These are phyloP conservation scores for Capsicum baccatum DNA, from an alignment of 257 asterid species.

Conservation along the genomic window DNA sequence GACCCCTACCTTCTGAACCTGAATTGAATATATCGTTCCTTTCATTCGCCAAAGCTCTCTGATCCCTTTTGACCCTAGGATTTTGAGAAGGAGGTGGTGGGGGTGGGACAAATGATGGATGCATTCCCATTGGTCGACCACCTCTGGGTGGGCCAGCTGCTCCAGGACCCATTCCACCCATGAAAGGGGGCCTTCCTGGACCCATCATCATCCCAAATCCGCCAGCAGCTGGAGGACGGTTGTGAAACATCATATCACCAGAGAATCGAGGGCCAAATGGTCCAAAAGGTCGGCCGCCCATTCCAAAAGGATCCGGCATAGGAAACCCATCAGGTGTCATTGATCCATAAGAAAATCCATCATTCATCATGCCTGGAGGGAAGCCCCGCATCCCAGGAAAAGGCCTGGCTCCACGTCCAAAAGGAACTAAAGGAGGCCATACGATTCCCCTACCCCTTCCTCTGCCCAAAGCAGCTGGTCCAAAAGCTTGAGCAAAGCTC, in stretches of 20 bases:
- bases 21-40: conserved; percentile 46
- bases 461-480: conserved; percentile 62
- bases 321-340: conserved; percentile 77
- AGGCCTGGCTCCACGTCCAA: conserved; percentile 71
- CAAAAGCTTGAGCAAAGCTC: conserved; percentile 54
- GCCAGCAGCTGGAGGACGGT: conserved; percentile 63
- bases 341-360: conserved; percentile 34
- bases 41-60: conserved; percentile 46
- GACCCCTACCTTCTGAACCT: conserved; percentile 63
- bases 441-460: conserved; percentile 91
- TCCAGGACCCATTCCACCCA: conserved; percentile 56
- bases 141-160: conserved; percentile 49
- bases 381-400: conserved; percentile 75
- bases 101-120: conserved; percentile 47
- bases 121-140: conserved; percentile 56
- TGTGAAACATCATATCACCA: conserved; percentile 85
- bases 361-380: conserved; percentile 56
- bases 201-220: conserved; percentile 92
- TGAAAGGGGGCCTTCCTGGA: conserved; percentile 76
- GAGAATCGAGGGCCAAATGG: conserved; percentile 70
- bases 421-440: conserved; percentile 90
- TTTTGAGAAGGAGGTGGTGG: conserved; percentile 57
- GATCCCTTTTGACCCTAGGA: conserved; percentile 59
- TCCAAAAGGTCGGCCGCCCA: conserved; percentile 32
- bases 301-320: conserved; percentile 38